These are phyloP conservation scores for Geotrichum citri-aurantii DNA, from an alignment of 1,139 yeast genomes.

Conservation along the genomic window DNA sequence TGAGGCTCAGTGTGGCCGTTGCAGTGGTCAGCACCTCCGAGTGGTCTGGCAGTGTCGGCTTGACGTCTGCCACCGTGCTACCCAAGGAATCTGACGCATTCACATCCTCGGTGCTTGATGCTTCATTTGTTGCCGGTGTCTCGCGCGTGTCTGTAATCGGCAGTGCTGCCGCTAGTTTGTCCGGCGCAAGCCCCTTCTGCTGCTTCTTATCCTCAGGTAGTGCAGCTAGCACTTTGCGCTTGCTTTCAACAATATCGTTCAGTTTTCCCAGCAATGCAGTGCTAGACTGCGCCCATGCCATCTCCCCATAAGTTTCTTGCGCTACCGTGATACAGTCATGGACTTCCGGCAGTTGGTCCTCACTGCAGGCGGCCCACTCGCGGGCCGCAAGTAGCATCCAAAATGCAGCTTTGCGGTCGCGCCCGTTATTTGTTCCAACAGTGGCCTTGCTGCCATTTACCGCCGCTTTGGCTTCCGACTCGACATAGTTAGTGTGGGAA, in stretches of 20 bases:
- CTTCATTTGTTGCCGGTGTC: background rate
- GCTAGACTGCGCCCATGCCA: conserved; percentile 31
- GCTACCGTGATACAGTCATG: conserved; percentile 25
- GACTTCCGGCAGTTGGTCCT: conserved; percentile 24
- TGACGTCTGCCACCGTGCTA: background rate
- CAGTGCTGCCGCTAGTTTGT: background rate
- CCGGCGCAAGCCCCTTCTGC: background rate
- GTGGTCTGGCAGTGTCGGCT: background rate
- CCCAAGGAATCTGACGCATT: background rate
- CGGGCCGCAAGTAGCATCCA: conserved; percentile 75
- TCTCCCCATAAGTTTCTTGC: conserved; percentile 20
- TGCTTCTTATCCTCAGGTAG: background rate
- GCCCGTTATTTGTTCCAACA: background rate
- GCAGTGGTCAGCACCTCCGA: background rate
- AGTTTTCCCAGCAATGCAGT: conserved; percentile 20
- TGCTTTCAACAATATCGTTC: conserved; percentile 6
- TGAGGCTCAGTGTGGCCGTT: background rate
- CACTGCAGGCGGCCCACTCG: conserved; percentile 49
- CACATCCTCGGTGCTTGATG: background rate
- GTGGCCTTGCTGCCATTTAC: background rate
- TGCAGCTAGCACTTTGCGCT: background rate
- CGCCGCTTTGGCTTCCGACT: background rate
- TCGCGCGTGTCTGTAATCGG: background rate
- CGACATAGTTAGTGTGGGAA: conserved; percentile 4
- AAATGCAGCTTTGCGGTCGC: conserved; percentile 67